phyloP scores from a whole-genome alignment of 345 rosid genomes.

The Citrus mangshanensis region DNA sequence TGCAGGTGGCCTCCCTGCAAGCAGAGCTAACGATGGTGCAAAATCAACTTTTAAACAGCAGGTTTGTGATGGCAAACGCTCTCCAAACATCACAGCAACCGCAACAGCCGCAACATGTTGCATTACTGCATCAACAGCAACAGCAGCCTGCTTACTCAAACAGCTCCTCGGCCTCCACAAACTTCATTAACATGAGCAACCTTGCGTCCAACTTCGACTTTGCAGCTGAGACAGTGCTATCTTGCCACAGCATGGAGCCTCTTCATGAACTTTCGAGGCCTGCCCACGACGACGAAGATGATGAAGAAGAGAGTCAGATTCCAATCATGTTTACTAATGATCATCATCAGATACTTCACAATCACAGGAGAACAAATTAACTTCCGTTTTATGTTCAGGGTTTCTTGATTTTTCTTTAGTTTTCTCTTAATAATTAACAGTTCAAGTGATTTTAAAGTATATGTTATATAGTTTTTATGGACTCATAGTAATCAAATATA shows the following conservation, averaged over 20 bases:
- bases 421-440: not conserved
- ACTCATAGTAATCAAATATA: not conserved
- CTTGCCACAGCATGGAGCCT: conserved; percentile 54
- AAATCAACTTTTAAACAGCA: conserved; percentile 68
- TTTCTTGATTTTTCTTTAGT: not conserved
- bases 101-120: conserved; percentile 34
- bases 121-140: conserved; percentile 29
- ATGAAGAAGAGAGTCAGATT: conserved; percentile 55
- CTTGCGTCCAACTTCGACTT: conserved; percentile 51
- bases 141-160: conserved; percentile 83
- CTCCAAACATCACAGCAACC: conserved; percentile 50
- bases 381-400: not conserved
- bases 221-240: conserved; percentile 42
- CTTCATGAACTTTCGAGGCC: conserved; percentile 41
- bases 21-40: conserved; percentile 85
- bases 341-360: conserved; percentile 41
- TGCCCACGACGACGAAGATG: conserved; percentile 54
- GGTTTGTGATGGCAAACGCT: conserved; percentile 65
- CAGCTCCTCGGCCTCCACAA: conserved; percentile 85
- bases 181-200: conserved; percentile 51
- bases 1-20: conserved; percentile 78
- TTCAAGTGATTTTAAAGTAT: not conserved
- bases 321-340: conserved; percentile 32
- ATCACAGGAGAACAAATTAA: conserved; percentile 37
- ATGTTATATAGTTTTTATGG: not conserved